Base-by-base conservation (phyloP, 1,284 basidiomycete genomes). In the Heterobasidion irregulare region DNA sequence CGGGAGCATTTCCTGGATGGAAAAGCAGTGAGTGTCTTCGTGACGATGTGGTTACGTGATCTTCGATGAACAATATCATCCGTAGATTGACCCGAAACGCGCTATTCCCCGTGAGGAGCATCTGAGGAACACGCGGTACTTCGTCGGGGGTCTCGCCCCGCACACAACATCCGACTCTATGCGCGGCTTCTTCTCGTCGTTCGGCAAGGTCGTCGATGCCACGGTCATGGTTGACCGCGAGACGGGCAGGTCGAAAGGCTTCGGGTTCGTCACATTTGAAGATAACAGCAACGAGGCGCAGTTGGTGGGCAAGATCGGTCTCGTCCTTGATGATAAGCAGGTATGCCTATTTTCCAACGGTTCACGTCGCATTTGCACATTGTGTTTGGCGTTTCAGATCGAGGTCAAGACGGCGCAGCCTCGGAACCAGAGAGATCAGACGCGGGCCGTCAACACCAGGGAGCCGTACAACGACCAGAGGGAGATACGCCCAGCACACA, bases 191-290 rank as follows among this genome's bases (percentile, higher is more conserved):
- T 93, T 96, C 66, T 69, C 77, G 16, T 75, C 86, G 57, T 86
- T 78, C 66, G 94, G 93, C 36, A 84, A 85, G 60, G 89, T 97
- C 47, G 83, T 92, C 55, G 93, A 97, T 65, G 86, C 92, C 36
- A 95, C 91, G 0, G 89, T 96, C 57, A 97, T 97, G 94, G 83
- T 94, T 64, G 94, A 97, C 69, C 82, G 91, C 53, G 92, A 95
- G 60, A 89, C 91, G 2, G 85, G 86, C 16, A 78, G 92, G n/a
- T 91, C 88, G 33, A 93, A 96, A 66, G 94, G 94, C 1, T 97
- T 95, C 62, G 94, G 94, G 1, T 97, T 97, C 64, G 86, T 96
- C 35, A 96, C 93, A 0, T 96, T 94, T 67, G 86, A 92, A 64
- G 89, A 92, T 58, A 79, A 84, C 32, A 76, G 72, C 43, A 83